A percentile compares a stretch with the other conserved stretches of the same genome.
phyloP scores from a whole-genome alignment of 2,329 filamentous ascomycete genomes.

The Thielaviopsis musarum region DNA sequence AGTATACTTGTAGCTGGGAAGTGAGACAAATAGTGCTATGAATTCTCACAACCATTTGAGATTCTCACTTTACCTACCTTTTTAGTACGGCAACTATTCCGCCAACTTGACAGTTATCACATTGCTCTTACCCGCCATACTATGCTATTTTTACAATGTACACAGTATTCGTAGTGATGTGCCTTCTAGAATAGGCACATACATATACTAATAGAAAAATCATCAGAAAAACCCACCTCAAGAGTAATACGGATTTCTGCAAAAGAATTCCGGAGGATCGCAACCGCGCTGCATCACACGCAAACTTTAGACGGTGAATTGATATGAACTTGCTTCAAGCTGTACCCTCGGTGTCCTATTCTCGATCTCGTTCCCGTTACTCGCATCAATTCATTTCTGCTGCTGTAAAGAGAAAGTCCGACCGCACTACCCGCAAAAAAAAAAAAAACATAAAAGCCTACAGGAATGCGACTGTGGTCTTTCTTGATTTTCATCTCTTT shows the following conservation, averaged over 20 bases:
- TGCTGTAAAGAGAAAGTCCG: not conserved
- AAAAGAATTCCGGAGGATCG: not conserved
- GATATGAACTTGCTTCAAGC: not conserved
- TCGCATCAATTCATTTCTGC: not conserved
- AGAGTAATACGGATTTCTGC: not conserved
- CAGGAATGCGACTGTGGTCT: not conserved
- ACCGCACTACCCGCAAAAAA: not conserved
- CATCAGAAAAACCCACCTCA: too few relatives aligned
- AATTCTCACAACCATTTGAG: not conserved
- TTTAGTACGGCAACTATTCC: not conserved
- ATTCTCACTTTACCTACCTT: too few relatives aligned
- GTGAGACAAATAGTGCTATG: not conserved
- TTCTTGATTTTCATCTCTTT: not conserved
- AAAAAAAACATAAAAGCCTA: not conserved
- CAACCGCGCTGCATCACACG: not conserved
- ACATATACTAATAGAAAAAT: too few relatives aligned
- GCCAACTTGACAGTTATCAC: too few relatives aligned
- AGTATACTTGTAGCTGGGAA: not conserved
- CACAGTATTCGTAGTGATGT: not conserved
- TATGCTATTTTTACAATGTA: not conserved
- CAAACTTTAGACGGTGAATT: not conserved
- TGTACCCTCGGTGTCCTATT: not conserved
- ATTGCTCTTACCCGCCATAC: not conserved
- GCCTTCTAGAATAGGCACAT: too few relatives aligned
- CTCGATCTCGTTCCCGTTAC: not conserved